phyloP scores from a whole-genome alignment of 1,139 yeast genomes.

The Geotrichum cucujoidarum region DNA sequence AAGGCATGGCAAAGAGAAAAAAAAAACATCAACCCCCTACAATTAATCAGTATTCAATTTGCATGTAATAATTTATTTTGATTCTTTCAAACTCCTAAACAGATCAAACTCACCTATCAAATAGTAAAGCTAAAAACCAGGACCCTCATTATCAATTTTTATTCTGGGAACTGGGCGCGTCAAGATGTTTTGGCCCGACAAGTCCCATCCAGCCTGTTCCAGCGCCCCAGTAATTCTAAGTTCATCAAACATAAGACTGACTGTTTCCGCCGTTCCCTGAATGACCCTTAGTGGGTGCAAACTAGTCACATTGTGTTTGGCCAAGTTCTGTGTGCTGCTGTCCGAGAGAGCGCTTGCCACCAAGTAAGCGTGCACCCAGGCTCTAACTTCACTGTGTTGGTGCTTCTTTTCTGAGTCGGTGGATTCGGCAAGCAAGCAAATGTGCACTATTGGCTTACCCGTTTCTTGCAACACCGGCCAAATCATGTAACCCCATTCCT shows the following conservation, averaged over 20 bases:
- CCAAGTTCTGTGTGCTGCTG: not conserved
- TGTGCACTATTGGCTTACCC: slow-evolving; percentile 21
- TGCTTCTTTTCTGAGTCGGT: slow-evolving; percentile 12
- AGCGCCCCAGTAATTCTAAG: slow-evolving; percentile 26
- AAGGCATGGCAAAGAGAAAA: too few species aligned
- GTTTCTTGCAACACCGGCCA: slow-evolving; percentile 19
- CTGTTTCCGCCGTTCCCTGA: slow-evolving; percentile 23
- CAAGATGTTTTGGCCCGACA: slow-evolving; percentile 14
- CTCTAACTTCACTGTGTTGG: slow-evolving; percentile 26
- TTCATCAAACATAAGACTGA: slow-evolving; percentile 27
- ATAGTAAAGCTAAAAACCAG: not conserved
- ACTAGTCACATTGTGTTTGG: slow-evolving; percentile 2
- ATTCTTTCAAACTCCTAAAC: not conserved
- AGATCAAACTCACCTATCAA: not conserved
- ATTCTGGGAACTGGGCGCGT: slow-evolving; percentile 15
- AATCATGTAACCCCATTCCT: slow-evolving; percentile 24
- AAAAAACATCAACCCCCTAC: too few species aligned
- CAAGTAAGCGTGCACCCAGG: slow-evolving; percentile 36
- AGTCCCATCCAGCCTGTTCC: slow-evolving; percentile 29
- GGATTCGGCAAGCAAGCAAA: slow-evolving; percentile 23
- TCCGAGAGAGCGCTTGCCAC: slow-evolving; percentile 23
- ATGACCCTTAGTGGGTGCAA: slow-evolving; percentile 26
- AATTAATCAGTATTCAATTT: too few species aligned
- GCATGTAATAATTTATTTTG: not conserved
- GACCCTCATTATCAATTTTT: slow-evolving; percentile 3